Evolutionary conservation across 31 red algal genomes (phyloP), one percentile per base, ranked within the genome.

Genomic region (Endocladia muricata): DNA sequence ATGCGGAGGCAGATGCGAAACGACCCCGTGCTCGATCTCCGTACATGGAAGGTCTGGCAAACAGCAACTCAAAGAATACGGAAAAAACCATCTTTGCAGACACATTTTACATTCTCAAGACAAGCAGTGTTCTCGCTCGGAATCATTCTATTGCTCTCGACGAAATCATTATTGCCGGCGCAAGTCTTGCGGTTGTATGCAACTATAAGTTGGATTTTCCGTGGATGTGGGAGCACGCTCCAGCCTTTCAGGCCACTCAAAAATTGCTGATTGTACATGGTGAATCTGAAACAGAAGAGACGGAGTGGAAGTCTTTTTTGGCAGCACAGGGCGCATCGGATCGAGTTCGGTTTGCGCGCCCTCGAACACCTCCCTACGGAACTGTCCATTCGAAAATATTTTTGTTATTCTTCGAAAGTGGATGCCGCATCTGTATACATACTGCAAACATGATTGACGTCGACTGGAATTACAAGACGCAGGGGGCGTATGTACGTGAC

Each of bases 381-480:
- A 91, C 89, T 8, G 88, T 96, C 52, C 97, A 99, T 61, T 72
- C 92, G n/a, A 99, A 99, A 67, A 41, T 90, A 25, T 88, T 93
- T 76, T 42, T 95, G 1, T 55, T 91, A 54, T 92, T 85, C 64
- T 95, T 89, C 58, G 26, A 63, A 11, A 73, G 47, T 28, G 83
- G 79, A 11, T 84, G 94, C 68, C 84, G 97, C 35, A 73, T 99
- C 15, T 89, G 91, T 36, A 78, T 99, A 38, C 85, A 90, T 35
- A 96, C 97, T 1, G 88, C 92, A 23, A 99, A 99, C 74, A 82
- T 93, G 62, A 74, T 96, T 22, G 35, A 54, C 32, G 41, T 54
- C n/a, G 97, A 99, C 73, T 99, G 97, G 97, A 72, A 88, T 31
- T 72, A 57, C 26, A 95, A 93, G 59, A 80, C 77, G 3, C 92